Conservation (phyloP, 176 grass and related monocot species). For the Aegilops longissima region DNA sequence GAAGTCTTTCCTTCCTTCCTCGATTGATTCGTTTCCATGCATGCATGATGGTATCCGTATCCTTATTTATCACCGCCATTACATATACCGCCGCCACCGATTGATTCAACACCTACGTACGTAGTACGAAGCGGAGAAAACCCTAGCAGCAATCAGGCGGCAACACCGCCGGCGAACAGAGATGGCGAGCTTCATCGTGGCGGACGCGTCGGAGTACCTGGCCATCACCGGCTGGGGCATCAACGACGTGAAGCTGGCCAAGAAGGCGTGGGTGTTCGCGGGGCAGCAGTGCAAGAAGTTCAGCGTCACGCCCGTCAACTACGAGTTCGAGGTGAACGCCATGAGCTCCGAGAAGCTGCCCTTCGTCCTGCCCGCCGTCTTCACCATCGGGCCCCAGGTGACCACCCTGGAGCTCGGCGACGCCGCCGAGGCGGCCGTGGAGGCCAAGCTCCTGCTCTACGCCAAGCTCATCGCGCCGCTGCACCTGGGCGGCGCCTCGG, state of each 20-base stretch:
- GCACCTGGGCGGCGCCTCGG: neutral
- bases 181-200: neutral
- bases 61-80: no score
- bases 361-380: neutral
- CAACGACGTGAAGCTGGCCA: neutral
- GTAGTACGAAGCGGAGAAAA: no score
- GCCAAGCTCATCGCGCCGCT: neutral
- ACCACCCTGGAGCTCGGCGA: neutral
- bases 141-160: no score
- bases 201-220: neutral
- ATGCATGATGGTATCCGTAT: no score
- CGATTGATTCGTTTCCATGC: no score
- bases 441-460: neutral
- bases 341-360: neutral
- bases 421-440: no score
- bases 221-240: slow-evolving; percentile 1
- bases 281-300: slow-evolving; percentile 4
- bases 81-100: no score
- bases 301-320: neutral
- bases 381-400: neutral
- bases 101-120: no score
- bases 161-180: neutral
- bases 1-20: no score
- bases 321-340: neutral
- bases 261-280: neutral